phyloP scores from a whole-genome alignment of 331 rosid species.

The Malus hybrid region DNA sequence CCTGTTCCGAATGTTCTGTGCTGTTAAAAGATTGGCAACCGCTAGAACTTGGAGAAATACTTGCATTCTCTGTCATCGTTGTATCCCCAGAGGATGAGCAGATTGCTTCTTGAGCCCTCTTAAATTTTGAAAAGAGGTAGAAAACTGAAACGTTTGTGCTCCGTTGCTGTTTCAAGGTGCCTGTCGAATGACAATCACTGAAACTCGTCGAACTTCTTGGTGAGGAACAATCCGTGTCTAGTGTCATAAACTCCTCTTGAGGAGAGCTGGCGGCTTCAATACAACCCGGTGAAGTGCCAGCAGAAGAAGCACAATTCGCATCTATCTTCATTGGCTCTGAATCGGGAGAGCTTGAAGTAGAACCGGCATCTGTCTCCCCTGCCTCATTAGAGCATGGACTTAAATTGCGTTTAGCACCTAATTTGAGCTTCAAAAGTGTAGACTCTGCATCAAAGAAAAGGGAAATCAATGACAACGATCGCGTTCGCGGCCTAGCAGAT shows the following conservation, averaged over 20 bases:
- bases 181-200: constrained; percentile 5
- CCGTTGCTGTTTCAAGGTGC: constrained; percentile 4
- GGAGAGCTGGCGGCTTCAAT: constrained; percentile 3
- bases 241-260: constrained; percentile 12
- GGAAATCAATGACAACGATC: background rate
- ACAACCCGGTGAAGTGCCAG: constrained; percentile 13
- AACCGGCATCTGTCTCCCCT: constrained; percentile 15
- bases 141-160: constrained; percentile 35
- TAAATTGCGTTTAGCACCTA: constrained; percentile 49
- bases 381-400: constrained; percentile 14
- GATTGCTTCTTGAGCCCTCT: constrained; percentile 13
- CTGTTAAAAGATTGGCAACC: constrained; percentile 11
- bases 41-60: constrained; percentile 26
- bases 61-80: constrained; percentile 6
- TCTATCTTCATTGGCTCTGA: constrained; percentile 23
- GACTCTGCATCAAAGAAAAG: constrained; percentile 48
- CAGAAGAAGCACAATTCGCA: constrained; percentile 5
- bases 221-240: constrained; percentile 38
- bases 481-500: background rate
- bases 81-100: constrained; percentile 18
- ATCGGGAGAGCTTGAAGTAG: constrained; percentile 24
- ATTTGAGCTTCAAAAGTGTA: constrained; percentile 73
- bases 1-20: constrained; percentile 18
- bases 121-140: constrained; percentile 43
- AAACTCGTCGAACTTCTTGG: background rate